phyloP scores from a whole-genome alignment of 2,329 filamentous ascomycete genomes.

The Hypoxylon sp. region DNA sequence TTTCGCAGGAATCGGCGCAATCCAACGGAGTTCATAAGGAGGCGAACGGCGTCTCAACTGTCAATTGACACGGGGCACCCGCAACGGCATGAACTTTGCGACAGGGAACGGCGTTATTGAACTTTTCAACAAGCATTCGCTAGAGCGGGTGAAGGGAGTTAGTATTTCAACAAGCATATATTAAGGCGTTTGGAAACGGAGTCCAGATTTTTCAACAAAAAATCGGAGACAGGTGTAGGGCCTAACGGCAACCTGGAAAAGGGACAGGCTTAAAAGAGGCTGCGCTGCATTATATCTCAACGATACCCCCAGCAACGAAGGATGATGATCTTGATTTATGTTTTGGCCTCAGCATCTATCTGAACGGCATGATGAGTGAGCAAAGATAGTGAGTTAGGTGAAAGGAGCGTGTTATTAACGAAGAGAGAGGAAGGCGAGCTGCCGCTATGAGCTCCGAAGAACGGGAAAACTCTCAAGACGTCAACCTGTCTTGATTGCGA shows the following conservation, averaged over 20 bases:
- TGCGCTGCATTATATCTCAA: slow-evolving; percentile 59
- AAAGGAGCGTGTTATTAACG: neutral
- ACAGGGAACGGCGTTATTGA: slow-evolving; percentile 52
- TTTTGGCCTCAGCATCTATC: slow-evolving; percentile 14
- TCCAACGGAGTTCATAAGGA: slow-evolving; percentile 52
- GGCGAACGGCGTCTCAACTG: slow-evolving; percentile 46
- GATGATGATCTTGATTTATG: slow-evolving; percentile 35
- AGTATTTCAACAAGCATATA: slow-evolving; percentile 56
- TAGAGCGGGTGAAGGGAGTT: slow-evolving; percentile 44
- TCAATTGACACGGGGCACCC: slow-evolving; percentile 40
- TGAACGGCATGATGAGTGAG: slow-evolving; percentile 3
- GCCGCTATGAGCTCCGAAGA: slow-evolving; percentile 9
- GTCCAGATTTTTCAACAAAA: slow-evolving; percentile 56
- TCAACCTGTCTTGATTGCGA: slow-evolving; percentile 9
- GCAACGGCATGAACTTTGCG: slow-evolving; percentile 40
- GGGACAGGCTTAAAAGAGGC: slow-evolving; percentile 48
- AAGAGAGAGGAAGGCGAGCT: slow-evolving; percentile 3
- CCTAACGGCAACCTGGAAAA: slow-evolving; percentile 48
- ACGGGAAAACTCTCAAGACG: slow-evolving; percentile 8
- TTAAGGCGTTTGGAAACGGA: slow-evolving; percentile 51
- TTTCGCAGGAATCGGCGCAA: slow-evolving; percentile 45
- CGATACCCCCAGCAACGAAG: slow-evolving; percentile 57
- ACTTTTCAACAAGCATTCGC: slow-evolving; percentile 55
- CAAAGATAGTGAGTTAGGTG: slow-evolving; percentile 12
- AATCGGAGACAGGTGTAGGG: slow-evolving; percentile 49